Evolutionary conservation across 2,329 filamentous ascomycete genomes (phyloP).

Genomic region (Diaporthe ilicicola): DNA sequence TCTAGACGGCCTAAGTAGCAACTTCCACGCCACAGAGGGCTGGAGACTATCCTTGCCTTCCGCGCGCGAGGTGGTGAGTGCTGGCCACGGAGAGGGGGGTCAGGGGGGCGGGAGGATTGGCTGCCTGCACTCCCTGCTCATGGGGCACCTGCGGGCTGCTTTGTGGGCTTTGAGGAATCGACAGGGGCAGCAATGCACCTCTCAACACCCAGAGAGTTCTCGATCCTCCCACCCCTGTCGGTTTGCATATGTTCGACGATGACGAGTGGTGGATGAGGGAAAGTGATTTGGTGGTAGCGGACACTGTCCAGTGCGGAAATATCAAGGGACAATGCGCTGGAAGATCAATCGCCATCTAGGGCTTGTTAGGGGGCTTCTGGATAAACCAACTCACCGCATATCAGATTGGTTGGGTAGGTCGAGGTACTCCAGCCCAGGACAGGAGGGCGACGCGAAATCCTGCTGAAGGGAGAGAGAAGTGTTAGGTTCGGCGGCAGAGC

Average conservation of each 20-base stretch:
- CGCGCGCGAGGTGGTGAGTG: conserved; percentile 16
- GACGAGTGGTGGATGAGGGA: conserved; percentile 1
- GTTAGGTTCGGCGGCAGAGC: conserved; percentile 39
- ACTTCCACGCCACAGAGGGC: conserved; percentile 26
- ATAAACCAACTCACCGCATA: conserved; percentile 58
- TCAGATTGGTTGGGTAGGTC: conserved; percentile 60
- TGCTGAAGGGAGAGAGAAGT: conserved; percentile 46
- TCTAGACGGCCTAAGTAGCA: conserved; percentile 29
- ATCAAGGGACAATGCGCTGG: neutral
- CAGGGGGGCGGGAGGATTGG: conserved; percentile 16
- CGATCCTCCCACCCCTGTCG: conserved; percentile 23
- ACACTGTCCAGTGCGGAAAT: conserved; percentile 4
- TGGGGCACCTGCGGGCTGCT: conserved; percentile 19
- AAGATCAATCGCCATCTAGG: neutral
- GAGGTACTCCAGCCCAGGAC: conserved; percentile 62
- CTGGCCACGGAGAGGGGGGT: conserved; percentile 3
- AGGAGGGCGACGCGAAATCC: conserved; percentile 64
- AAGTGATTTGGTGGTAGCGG: conserved; percentile 33
- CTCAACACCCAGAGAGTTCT: conserved; percentile 12
- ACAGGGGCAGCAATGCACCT: conserved; percentile 18
- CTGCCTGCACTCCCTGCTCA: conserved; percentile 22
- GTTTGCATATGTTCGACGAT: conserved; percentile 18
- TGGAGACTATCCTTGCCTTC: conserved; percentile 33
- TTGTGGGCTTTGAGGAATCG: conserved; percentile 2
- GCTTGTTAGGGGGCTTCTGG: neutral